Evolutionary conservation across 1,139 yeast species (phyloP).

Genomic region (Yamadazyma diospyri): DNA sequence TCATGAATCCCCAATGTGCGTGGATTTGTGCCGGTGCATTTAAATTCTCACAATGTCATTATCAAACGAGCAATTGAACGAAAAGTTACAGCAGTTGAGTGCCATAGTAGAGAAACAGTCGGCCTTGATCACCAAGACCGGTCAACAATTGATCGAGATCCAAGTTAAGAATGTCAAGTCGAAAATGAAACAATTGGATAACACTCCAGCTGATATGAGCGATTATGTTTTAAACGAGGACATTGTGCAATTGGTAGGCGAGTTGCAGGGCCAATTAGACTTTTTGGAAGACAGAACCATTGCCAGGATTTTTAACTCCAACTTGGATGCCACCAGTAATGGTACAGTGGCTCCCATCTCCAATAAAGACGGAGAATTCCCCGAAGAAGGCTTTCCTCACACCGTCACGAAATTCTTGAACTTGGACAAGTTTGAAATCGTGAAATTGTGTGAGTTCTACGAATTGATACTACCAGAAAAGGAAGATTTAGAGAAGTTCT

Average conservation of each 20-base stretch:
- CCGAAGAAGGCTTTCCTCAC: slow-evolving; percentile 55
- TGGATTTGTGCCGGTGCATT: too few species aligned
- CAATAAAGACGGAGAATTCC: slow-evolving; percentile 72
- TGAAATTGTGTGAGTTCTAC: slow-evolving; percentile 63
- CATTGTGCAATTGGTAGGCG: slow-evolving; percentile 79
- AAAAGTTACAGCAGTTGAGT: slow-evolving; percentile 10
- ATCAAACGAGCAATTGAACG: slow-evolving; percentile 11
- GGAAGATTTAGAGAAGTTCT: slow-evolving; percentile 42
- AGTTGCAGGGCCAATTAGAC: slow-evolving; percentile 83
- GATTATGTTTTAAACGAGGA: slow-evolving; percentile 81
- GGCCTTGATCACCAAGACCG: slow-evolving; percentile 53
- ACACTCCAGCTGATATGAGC: slow-evolving; percentile 38
- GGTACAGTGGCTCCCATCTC: slow-evolving; percentile 31
- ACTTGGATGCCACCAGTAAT: slow-evolving; percentile 13
- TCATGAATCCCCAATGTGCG: too few species aligned
- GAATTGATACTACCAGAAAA: slow-evolving; percentile 57
- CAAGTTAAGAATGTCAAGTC: slow-evolving; percentile 53
- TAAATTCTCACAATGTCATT: too few species aligned
- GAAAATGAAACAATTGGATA: slow-evolving; percentile 32
- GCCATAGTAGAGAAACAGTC: slow-evolving; percentile 48
- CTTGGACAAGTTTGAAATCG: slow-evolving; percentile 42
- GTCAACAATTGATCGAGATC: slow-evolving; percentile 67
- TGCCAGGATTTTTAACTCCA: slow-evolving; percentile 52
- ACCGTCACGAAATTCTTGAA: slow-evolving; percentile 52
- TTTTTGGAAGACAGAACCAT: slow-evolving; percentile 63